Base-by-base conservation (phyloP, 257 asterid species). In the Fraxinus americana region DNA sequence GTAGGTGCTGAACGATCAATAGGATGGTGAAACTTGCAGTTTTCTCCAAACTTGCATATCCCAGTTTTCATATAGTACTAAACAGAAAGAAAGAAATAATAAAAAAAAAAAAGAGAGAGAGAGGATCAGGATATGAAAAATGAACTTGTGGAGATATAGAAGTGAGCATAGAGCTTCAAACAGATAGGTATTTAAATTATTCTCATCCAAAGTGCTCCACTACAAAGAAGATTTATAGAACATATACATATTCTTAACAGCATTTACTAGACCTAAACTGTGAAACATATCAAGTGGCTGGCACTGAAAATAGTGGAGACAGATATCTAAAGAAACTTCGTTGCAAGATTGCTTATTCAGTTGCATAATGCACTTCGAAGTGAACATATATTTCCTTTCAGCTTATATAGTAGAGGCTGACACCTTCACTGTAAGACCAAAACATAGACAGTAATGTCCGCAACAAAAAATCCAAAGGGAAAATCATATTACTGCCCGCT, bases 11-110 rank as follows among this genome's bases (percentile, higher is more conserved):
- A 78, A 70, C 92, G 93, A 79, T 94, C 97, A 66, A 91, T 59
- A 67, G 98, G 98, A 83, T 94, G 98, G 86, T 94, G 97, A 88
- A 86, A 94, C 88, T 48, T 92, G 92, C 98, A 94, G 87, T 36
- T 92, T 39, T 83, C 87, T 32, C 91, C 97, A 82, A 86, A 92
- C 89, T 91, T 94, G 91, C 98, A 94, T 61, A 83, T 85, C 80
- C 98, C 98, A 50, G 94, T 92, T 90, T 92, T 94, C 97, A 94
- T 91, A 86, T 92, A 94, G 90, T 82, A 94, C 98, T 94, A 78
- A 80, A 75, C 73, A 70, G 41, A 52, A 27, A 6, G 39, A 74
- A 19, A 52, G 61, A 54, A 21, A 7, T 19, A 1, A 1, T 4
- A 48, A 50, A 16, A 19, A 52, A 54, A 63, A 74, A 81, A 41